Percentiles rank a stretch among this genome's conserved stretches.
Evolutionary conservation across 495 filamentous ascomycete genomes (phyloP).

Genomic region (Usnea hakonensis): DNA sequence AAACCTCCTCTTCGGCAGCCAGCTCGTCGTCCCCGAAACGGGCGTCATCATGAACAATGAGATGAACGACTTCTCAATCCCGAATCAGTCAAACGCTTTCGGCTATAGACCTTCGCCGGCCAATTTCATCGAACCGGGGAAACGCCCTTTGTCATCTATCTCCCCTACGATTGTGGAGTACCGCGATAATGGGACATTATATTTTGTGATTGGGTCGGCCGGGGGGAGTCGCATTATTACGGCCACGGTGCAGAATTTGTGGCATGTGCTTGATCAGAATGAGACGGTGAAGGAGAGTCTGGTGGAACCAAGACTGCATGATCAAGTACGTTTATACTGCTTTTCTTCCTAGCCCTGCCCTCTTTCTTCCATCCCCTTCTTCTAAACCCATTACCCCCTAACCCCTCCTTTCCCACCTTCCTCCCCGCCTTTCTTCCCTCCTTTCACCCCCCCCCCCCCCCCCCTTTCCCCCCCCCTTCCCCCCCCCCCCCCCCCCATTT

Average conservation of each 20-base stretch:
- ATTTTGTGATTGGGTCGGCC: slow-evolving; percentile 66
- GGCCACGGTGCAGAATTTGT: slow-evolving; percentile 66
- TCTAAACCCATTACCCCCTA: no score
- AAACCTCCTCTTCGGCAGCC: slow-evolving; percentile 75
- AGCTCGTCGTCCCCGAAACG: slow-evolving; percentile 71
- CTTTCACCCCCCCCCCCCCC: no score
- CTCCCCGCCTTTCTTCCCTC: no score
- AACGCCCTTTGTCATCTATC: slow-evolving; percentile 74
- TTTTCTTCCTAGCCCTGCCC: no score
- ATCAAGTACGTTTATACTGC: slow-evolving; percentile 12
- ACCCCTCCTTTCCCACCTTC: no score
- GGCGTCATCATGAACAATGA: slow-evolving; percentile 89
- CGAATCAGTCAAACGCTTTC: slow-evolving; percentile 59
- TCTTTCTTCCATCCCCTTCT: no score
- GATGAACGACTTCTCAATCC: slow-evolving; percentile 62
- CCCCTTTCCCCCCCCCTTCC: no score
- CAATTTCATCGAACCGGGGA: slow-evolving; percentile 75
- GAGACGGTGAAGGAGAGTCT: slow-evolving; percentile 54
- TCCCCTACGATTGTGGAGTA: slow-evolving; percentile 68
- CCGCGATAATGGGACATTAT: slow-evolving; percentile 52
- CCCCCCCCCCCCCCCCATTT: no score
- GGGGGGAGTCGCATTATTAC: slow-evolving; percentile 89
- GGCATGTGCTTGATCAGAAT: slow-evolving; percentile 60
- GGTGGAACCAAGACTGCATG: slow-evolving; percentile 45
- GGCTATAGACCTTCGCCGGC: slow-evolving; percentile 70